Percentiles rank a stretch among this genome's conserved stretches.
These are phyloP conservation scores for Linnemannia elongata DNA, from an alignment of 192 early-diverging fungal species.

Conservation along the genomic window DNA sequence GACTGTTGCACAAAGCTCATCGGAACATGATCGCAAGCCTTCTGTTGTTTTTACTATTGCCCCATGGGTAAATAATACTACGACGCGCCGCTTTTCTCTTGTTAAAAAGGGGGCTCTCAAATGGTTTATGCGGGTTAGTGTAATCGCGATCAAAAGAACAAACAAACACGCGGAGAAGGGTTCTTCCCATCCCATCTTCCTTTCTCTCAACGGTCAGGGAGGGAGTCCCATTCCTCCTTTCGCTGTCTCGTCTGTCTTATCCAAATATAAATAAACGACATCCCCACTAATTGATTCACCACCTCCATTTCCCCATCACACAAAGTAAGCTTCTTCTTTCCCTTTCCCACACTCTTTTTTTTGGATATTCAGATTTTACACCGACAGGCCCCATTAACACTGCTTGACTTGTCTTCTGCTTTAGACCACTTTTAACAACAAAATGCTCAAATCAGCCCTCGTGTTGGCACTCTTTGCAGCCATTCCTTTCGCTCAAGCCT, in stretches of 20 bases:
- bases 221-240: neutral
- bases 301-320: neutral
- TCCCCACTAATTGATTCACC: neutral
- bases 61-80: no score
- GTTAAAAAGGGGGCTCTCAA: no score
- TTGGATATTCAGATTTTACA: neutral
- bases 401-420: neutral
- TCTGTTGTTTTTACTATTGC: no score
- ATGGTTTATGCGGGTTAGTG: no score
- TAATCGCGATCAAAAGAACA: no score
- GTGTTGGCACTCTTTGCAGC: neutral
- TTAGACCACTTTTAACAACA: neutral
- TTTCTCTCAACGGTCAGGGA: no score
- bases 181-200: constrained; percentile 12
- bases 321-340: neutral
- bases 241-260: neutral
- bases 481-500: neutral
- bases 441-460: constrained; percentile 7
- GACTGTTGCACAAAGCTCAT: no score
- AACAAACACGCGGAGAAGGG: no score
- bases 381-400: no score
- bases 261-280: neutral
- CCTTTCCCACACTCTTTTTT: neutral
- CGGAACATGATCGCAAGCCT: no score
- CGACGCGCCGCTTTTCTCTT: no score